phyloP scores from a whole-genome alignment of 192 early-diverging fungal genomes.

The Coemansia furcata region DNA sequence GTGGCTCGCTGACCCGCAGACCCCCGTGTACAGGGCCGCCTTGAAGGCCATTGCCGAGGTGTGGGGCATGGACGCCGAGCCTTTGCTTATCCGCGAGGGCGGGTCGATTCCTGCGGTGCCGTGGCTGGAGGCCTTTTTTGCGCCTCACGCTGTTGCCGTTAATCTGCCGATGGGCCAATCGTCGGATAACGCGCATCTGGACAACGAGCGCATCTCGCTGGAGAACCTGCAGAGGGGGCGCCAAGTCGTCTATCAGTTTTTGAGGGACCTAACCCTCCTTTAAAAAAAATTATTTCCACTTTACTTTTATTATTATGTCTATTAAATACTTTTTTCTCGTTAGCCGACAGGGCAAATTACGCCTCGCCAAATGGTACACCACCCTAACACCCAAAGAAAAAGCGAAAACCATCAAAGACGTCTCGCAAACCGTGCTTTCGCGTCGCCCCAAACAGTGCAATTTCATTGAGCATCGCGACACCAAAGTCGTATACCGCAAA shows the following conservation, averaged over 20 bases:
- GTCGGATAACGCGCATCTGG: constrained; percentile 76
- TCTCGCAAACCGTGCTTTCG: constrained; percentile 82
- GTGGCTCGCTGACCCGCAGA: constrained; percentile 72
- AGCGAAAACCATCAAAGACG: constrained; percentile 90
- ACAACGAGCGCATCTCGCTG: constrained; percentile 72
- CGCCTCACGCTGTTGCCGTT: constrained; percentile 59
- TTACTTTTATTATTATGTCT: constrained; percentile 17
- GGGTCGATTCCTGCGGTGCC: constrained; percentile 75
- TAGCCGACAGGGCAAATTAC: constrained; percentile 79
- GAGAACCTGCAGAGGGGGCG: constrained; percentile 67
- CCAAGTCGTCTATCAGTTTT: constrained; percentile 59
- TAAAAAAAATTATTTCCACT: constrained; percentile 16
- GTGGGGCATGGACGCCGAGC: constrained; percentile 46
- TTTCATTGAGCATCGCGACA: constrained; percentile 94
- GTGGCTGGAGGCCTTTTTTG: constrained; percentile 68
- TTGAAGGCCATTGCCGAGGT: constrained; percentile 58
- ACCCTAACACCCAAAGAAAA: constrained; percentile 86
- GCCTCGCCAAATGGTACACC: constrained; percentile 80
- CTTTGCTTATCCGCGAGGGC: constrained; percentile 74
- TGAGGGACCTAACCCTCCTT: constrained; percentile 28
- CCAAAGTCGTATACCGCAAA: constrained; percentile 79
- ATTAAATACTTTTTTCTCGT: constrained; percentile 75
- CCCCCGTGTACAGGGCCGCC: constrained; percentile 67
- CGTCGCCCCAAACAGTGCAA: constrained; percentile 96
- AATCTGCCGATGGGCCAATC: constrained; percentile 80